Evolutionary conservation across 2,329 filamentous ascomycete genomes (phyloP).

Genomic region (Pseudogymnoascus sp.): DNA sequence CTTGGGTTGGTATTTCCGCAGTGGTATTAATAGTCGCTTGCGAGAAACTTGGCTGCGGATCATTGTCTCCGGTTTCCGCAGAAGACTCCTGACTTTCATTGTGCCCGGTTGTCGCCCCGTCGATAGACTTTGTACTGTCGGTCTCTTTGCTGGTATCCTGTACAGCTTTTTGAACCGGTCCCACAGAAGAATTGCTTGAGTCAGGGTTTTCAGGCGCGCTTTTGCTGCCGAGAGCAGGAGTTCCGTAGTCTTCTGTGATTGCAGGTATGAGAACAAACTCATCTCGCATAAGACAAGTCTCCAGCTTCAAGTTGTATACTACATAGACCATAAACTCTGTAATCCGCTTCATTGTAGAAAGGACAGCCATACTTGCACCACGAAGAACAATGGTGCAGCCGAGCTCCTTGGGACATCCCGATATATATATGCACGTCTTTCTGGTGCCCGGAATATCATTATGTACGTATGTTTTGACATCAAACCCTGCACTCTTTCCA

Average conservation of each 20-base stretch:
- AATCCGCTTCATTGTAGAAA: conserved; percentile 79
- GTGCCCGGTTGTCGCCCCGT: conserved; percentile 5
- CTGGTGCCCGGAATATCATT: conserved; percentile 63
- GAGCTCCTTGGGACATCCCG: conserved; percentile 78
- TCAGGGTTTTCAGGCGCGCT: neutral
- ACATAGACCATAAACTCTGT: conserved; percentile 99
- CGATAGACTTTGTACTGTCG: neutral
- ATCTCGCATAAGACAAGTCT: conserved; percentile 88
- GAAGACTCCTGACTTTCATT: neutral
- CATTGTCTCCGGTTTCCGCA: neutral
- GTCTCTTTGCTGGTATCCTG: neutral
- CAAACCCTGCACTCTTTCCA: conserved; percentile 76
- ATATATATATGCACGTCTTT: conserved; percentile 94
- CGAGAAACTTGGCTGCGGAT: neutral
- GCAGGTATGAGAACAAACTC: conserved; percentile 79
- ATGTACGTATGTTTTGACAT: conserved; percentile 91
- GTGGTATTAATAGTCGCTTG: conserved; percentile 10
- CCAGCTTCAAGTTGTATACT: conserved; percentile 92
- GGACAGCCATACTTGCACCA: conserved; percentile 61
- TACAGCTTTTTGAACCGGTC: conserved; percentile 8
- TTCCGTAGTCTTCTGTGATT: conserved; percentile 39
- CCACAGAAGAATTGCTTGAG: conserved; percentile 18
- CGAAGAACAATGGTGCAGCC: conserved; percentile 91
- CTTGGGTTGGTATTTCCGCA: conserved; percentile 8
- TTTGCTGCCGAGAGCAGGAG: conserved; percentile 1